Evolutionary conservation across 164 flowering plant genomes (phyloP), one percentile per base, ranked within the genome.

Genomic region (Vitis riparia): DNA sequence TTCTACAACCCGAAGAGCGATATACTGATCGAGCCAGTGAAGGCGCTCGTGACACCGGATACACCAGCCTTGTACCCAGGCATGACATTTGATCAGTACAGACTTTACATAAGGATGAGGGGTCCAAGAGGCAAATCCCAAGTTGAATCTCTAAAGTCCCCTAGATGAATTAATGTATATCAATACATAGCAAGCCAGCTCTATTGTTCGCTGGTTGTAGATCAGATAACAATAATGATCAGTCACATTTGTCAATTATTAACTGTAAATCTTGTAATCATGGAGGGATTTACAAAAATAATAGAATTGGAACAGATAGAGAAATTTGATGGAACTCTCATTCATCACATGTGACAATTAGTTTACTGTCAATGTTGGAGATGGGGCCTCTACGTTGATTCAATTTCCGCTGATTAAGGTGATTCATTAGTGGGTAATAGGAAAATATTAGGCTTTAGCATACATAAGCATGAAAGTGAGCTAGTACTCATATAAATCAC

Each of bases 1-100:
- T 89, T 89, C 76, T 89, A 88, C 76, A 89, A 89, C 68, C 94
- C 94, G 3, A 88, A 79, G 56, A 82, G 87, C 11, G 90, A 88
- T 61, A 73, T 89, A 11, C 87, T 73, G 1, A 84, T 89, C 5
- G 71, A 75, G 61, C 90, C 92, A 0, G 68, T 72, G 0, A 72
- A 79, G 51, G 84, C 84, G 72, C 84, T 90, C 9, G 81, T 90
- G 27, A 71, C 84, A 0, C 66, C 80, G 5, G 81, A 81, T 5
- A 72, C 51, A 12, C 92, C 94, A 0, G 79, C 92, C 0, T 17
- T 84, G 30, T 90, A 90, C 59, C 19, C 71, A 1, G 73, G 91
- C 1, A 86, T 85, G 91, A 90, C 92, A 0, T 90, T 82, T 53
- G 85, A 90, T 32, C 82, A 88, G n/a, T 90, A 90, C 56, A 68